These are phyloP conservation scores for Platanus orientalis DNA, from an alignment of 164 flowering plant species.

Conservation along the genomic window DNA sequence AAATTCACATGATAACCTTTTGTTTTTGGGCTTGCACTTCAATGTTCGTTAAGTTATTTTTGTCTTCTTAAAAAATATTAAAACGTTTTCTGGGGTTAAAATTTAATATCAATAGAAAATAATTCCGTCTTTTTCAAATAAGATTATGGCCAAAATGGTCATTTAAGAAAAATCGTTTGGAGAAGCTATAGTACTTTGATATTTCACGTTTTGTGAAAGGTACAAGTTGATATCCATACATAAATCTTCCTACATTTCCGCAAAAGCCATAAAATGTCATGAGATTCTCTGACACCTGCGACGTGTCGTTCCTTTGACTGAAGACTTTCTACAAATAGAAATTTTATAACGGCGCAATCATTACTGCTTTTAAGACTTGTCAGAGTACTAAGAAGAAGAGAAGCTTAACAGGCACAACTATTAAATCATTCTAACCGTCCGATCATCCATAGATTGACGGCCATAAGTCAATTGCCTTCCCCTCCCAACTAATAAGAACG, in stretches of 20 bases:
- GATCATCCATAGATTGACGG: slow-evolving; percentile 16
- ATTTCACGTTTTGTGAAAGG: too few species aligned
- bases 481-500: background rate
- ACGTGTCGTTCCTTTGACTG: slow-evolving; percentile 16
- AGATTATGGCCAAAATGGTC: too few species aligned
- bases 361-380: slow-evolving; percentile 6
- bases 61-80: too few species aligned
- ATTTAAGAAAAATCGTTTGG: too few species aligned
- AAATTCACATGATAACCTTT: too few species aligned
- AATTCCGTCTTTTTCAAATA: too few species aligned
- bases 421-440: slow-evolving; percentile 13
- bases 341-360: slow-evolving; percentile 6
- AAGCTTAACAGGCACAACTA: slow-evolving; percentile 20
- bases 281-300: background rate
- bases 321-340: background rate
- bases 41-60: too few species aligned
- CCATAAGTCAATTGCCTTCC: background rate
- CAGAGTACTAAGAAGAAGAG: slow-evolving; percentile 7
- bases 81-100: too few species aligned
- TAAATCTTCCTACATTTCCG: slow-evolving; percentile 1
- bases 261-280: background rate
- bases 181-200: too few species aligned
- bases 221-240: background rate
- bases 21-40: too few species aligned
- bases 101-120: too few species aligned